Evolutionary conservation across 345 rosid genomes (phyloP).

Genomic region (Lenwebbia sp.): DNA sequence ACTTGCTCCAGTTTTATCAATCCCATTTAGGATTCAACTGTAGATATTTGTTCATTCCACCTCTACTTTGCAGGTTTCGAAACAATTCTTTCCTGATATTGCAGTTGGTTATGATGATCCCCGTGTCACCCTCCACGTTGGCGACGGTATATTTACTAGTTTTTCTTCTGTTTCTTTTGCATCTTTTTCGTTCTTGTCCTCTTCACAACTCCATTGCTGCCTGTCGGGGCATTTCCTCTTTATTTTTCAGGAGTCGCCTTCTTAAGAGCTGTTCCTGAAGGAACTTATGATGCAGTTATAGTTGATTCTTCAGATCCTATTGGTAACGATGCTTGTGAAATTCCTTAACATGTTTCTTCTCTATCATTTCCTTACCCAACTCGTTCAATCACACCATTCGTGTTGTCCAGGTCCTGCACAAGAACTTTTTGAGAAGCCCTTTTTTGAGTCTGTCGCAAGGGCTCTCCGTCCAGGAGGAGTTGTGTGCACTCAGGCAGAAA

Average conservation of each 20-base stretch:
- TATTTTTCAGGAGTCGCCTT: conserved; percentile 70
- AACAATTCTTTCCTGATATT: conserved; percentile 67
- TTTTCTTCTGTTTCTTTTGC: background rate
- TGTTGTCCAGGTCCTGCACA: conserved; percentile 72
- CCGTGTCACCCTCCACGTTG: conserved; percentile 73
- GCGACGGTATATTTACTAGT: conserved; percentile 55
- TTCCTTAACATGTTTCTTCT: background rate
- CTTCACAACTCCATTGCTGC: background rate
- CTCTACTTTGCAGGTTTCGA: conserved; percentile 52
- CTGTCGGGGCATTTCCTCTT: background rate
- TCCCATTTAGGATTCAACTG: background rate
- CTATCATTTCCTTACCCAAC: background rate
- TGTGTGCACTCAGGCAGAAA: conserved; percentile 90
- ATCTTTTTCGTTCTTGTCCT: background rate
- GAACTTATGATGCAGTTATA: conserved; percentile 84
- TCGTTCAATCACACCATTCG: background rate
- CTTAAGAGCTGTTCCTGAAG: conserved; percentile 62
- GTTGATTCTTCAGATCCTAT: conserved; percentile 97
- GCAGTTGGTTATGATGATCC: conserved; percentile 92
- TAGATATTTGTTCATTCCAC: background rate
- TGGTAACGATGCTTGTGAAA: conserved; percentile 23
- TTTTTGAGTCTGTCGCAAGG: conserved; percentile 66
- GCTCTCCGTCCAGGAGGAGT: conserved; percentile 99
- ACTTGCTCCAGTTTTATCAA: background rate
- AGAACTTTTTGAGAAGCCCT: conserved; percentile 94